Conservation (phyloP, 2,329 filamentous ascomycete genomes). For the Epichloe typhina region DNA sequence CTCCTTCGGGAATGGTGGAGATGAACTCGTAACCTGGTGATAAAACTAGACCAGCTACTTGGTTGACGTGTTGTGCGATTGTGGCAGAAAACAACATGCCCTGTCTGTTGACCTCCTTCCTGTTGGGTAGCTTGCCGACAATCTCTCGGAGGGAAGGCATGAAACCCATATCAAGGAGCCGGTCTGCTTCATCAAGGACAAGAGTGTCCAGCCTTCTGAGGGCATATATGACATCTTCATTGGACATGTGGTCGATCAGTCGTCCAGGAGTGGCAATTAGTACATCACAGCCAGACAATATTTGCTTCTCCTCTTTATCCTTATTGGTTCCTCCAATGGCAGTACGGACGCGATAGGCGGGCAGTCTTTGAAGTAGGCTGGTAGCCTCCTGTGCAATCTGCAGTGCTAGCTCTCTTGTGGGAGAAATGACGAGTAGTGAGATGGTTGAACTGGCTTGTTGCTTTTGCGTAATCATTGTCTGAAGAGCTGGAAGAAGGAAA, state of each 20-base stretch:
- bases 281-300: constrained; percentile 62
- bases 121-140: constrained; percentile 53
- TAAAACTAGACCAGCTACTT: constrained; percentile 57
- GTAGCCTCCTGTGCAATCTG: constrained; percentile 61
- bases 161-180: constrained; percentile 75
- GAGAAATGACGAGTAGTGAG: constrained; percentile 52
- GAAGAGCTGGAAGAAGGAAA: constrained; percentile 72
- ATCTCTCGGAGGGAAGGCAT: constrained; percentile 68
- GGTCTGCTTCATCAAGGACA: constrained; percentile 73
- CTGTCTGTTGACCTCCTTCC: constrained; percentile 43
- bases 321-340: constrained; percentile 73
- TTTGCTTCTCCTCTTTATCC: constrained; percentile 55
- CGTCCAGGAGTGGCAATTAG: constrained; percentile 72
- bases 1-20: constrained; percentile 63
- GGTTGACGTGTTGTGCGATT: constrained; percentile 65
- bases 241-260: constrained; percentile 64
- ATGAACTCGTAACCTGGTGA: constrained; percentile 65
- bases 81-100: constrained; percentile 82
- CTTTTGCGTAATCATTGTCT: constrained; percentile 49
- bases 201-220: constrained; percentile 60
- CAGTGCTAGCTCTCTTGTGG: constrained; percentile 56
- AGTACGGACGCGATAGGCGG: constrained; percentile 61
- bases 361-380: constrained; percentile 57
- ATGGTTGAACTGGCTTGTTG: constrained; percentile 26
- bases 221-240: constrained; percentile 54